Conservation (phyloP, 1,139 yeast species). For the Suhomyces atakaporum region DNA sequence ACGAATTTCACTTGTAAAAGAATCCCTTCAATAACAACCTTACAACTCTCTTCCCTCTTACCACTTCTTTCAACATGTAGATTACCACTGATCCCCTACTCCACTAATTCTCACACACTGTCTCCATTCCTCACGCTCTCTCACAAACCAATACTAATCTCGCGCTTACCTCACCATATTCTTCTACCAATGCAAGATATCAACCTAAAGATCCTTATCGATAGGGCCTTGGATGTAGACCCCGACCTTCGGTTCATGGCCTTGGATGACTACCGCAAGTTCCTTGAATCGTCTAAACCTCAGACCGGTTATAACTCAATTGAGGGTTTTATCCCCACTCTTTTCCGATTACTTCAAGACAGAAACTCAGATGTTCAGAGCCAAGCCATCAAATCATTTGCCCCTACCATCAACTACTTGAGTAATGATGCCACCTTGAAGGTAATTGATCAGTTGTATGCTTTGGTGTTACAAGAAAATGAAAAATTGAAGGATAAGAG, state of each 20-base stretch:
- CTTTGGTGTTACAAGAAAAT: slow-evolving; percentile 23
- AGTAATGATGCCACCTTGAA: slow-evolving; percentile 26
- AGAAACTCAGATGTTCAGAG: slow-evolving; percentile 75
- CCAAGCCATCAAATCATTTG: slow-evolving; percentile 67
- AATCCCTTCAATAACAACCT: too few species aligned
- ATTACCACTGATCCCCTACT: too few species aligned
- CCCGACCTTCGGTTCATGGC: slow-evolving; percentile 90
- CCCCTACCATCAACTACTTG: slow-evolving; percentile 36
- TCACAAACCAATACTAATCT: too few species aligned
- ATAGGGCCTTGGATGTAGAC: slow-evolving; percentile 66
- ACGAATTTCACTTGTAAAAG: too few species aligned
- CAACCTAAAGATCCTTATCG: slow-evolving; percentile 32
- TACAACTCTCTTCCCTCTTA: too few species aligned
- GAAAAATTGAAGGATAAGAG: slow-evolving; percentile 26
- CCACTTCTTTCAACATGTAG: too few species aligned
- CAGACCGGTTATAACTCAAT: slow-evolving; percentile 21
- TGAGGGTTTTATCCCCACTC: slow-evolving; percentile 47
- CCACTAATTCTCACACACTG: too few species aligned
- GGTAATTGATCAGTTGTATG: slow-evolving; percentile 30
- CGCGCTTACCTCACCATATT: not conserved
- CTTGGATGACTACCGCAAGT: slow-evolving; percentile 66
- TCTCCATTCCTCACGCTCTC: too few species aligned
- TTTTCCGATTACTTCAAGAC: slow-evolving; percentile 61
- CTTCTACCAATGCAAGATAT: slow-evolving; percentile 19
- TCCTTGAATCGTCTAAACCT: slow-evolving; percentile 23